These are phyloP conservation scores for Neoboletus magnificus DNA, from an alignment of 768 basidiomycete genomes.

Conservation along the genomic window DNA sequence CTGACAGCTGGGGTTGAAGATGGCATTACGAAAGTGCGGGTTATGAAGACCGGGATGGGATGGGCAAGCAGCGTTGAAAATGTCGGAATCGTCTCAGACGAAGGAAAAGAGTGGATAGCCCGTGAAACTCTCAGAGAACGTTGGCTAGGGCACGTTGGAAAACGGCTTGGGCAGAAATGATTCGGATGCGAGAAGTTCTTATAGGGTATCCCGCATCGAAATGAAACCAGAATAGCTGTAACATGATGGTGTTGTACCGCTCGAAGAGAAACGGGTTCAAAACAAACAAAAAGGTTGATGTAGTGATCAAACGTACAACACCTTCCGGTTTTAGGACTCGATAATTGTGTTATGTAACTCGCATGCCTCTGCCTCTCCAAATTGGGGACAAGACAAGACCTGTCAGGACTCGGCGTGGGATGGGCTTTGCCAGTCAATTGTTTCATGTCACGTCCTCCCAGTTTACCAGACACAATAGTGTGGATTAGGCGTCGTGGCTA, in stretches of 20 bases:
- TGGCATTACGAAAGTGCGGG: conserved; percentile 3
- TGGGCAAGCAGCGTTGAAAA: background rate
- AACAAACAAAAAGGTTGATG: conserved; percentile 14
- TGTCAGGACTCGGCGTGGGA: background rate
- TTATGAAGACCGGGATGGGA: background rate
- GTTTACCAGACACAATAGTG: no score
- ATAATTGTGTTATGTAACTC: background rate
- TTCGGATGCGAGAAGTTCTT: conserved; percentile 4
- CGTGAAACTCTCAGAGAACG: conserved; percentile 22
- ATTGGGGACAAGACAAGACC: background rate
- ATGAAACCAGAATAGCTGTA: background rate
- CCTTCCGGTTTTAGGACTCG: conserved; percentile 8
- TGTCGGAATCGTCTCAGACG: conserved; percentile 25
- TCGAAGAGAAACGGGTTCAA: background rate
- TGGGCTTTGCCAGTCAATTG: background rate
- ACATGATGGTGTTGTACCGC: background rate
- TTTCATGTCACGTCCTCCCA: background rate
- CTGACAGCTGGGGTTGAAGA: conserved; percentile 3
- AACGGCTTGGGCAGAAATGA: background rate
- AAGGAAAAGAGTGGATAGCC: conserved; percentile 25
- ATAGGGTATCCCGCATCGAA: conserved; percentile 11
- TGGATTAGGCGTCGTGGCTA: background rate
- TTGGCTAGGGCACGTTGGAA: conserved; percentile 3
- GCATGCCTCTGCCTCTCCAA: background rate
- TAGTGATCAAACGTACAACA: conserved; percentile 16